phyloP scores from a whole-genome alignment of 345 rosid genomes.

The Eucalyptus victrix region DNA sequence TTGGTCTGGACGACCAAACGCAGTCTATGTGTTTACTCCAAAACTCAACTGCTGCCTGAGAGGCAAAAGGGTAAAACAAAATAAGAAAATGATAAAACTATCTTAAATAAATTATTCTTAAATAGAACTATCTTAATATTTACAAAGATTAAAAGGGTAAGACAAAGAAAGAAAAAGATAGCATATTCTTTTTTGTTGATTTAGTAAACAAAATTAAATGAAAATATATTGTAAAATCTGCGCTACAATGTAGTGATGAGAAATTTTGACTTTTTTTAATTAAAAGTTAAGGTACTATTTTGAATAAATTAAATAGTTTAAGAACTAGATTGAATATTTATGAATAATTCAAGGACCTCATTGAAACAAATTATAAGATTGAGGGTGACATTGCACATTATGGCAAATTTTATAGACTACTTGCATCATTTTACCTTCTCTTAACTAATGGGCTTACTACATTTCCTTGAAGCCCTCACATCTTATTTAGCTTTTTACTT shows the following conservation, averaged over 20 bases:
- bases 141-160: background rate
- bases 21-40: background rate
- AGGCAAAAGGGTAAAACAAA: background rate
- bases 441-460: background rate
- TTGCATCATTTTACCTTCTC: background rate
- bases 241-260: background rate
- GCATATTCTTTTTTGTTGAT: background rate
- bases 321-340: background rate
- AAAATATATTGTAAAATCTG: background rate
- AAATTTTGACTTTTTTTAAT: background rate
- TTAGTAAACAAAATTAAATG: background rate
- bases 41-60: background rate
- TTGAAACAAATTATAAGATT: background rate
- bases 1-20: accelerated
- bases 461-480: background rate
- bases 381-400: background rate
- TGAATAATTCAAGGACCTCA: background rate
- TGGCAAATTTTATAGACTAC: background rate
- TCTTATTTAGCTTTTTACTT: background rate
- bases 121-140: background rate
- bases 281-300: background rate
- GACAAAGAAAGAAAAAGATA: background rate
- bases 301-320: background rate
- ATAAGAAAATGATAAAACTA: background rate
- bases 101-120: background rate